Evolutionary conservation across 2,329 filamentous ascomycete genomes (phyloP), one percentile per base, ranked within the genome.

Genomic region (Diplodia intermedia): DNA sequence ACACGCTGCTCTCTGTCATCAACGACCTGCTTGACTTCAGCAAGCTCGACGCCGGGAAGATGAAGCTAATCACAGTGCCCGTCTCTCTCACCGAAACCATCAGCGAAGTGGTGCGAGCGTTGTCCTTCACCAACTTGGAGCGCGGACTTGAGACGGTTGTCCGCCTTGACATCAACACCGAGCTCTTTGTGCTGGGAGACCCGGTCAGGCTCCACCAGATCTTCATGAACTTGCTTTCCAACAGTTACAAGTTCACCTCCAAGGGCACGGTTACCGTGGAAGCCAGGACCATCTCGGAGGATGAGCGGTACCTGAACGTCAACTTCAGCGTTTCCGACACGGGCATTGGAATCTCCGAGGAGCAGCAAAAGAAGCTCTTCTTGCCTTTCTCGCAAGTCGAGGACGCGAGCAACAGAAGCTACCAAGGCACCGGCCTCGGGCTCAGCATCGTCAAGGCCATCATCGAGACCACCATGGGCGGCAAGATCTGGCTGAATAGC

Each of bases 401-500:
- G 79, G 91, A 90, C 57, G 95, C 92, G 72, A 97, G 93, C 2
- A 93, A 93, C 66, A 86, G 94, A 65, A 95, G 93, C 75, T 97
- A 97, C 73, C 94, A 94, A 50, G 94, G 94, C 53, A 97, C 93
- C 72, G 94, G 94, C 29, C 88, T 97, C 2, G 94, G 94, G 1
- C 84, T 97, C 53, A 96, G 92, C 75, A 97, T 97, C 71, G 97
- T 94, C 86, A 97, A 97, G 79, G 94, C 92, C 0, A 88, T 97
- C 53, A 93, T 97, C 70, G 92, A 97, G 80, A 92, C 91, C 23
- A 94, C 97, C 79, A 94, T 97, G 87, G 89, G 92, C 70, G 94
- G 94, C 52, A 89, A 86, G 69, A 96, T 97, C 69, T 89, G 89
- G 79, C 86, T 97, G 1, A 90, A 95, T 70, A 95, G 91, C 71